A percentile compares a stretch with the other conserved stretches of the same genome.
Conservation (phyloP, 805 yeast species). For the Kodamaea leandrae region DNA sequence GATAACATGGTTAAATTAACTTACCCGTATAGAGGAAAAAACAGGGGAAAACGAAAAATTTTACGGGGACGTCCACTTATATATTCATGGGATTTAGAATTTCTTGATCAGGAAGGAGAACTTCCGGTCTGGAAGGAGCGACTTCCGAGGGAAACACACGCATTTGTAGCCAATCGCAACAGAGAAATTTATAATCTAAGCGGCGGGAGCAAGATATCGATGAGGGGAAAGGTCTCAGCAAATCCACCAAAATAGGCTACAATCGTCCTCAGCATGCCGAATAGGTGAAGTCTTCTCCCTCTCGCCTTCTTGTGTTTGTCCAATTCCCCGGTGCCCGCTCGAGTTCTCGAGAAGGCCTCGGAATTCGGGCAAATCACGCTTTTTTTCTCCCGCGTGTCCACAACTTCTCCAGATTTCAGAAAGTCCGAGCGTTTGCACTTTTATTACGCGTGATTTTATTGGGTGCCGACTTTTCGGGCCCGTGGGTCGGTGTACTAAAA, state of each 20-base stretch:
- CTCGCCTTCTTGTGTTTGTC: background rate
- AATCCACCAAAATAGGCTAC: too few species aligned
- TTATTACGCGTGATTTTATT: constrained; percentile 16
- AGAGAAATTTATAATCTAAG: constrained; percentile 22
- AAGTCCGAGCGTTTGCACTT: constrained; percentile 20
- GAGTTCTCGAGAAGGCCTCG: background rate
- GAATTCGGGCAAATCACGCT: background rate
- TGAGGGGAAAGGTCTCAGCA: too few species aligned
- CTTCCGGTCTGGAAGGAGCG: background rate
- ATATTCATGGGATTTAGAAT: constrained; percentile 4
- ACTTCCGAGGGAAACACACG: constrained; percentile 1
- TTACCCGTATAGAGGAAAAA: constrained; percentile 7
- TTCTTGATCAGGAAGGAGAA: constrained; percentile 3
- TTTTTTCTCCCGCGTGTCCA: constrained; percentile 7
- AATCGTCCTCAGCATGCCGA: too few species aligned
- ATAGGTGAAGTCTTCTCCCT: background rate
- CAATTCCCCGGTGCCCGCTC: background rate
- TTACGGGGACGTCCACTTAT: constrained; percentile 9
- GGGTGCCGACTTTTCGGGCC: constrained; percentile 21
- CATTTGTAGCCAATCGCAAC: constrained; percentile 20
- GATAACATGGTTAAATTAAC: constrained; percentile 34
- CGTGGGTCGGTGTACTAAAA: constrained; percentile 16
- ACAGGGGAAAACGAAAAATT: constrained; percentile 4
- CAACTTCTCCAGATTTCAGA: constrained; percentile 21
- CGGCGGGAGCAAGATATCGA: background rate